phyloP scores from a whole-genome alignment of 2,329 filamentous ascomycete genomes.

The Penicillium palitans region DNA sequence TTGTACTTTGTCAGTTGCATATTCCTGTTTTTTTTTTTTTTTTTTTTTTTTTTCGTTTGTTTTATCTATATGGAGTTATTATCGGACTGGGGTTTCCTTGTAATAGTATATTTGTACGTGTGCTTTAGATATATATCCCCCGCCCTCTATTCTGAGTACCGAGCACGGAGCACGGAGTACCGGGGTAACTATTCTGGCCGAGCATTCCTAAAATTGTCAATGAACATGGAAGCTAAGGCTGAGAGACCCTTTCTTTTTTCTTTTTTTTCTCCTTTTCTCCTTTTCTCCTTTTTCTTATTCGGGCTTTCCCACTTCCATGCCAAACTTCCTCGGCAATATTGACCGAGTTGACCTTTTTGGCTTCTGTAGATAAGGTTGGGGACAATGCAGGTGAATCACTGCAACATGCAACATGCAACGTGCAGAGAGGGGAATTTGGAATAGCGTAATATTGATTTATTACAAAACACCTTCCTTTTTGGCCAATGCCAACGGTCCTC shows the following conservation, averaged over 20 bases:
- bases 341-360: background rate
- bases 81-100: background rate
- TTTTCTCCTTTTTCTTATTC: background rate
- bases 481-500: background rate
- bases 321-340: background rate
- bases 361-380: slow-evolving; percentile 6
- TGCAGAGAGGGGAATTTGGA: background rate
- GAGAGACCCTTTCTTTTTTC: background rate
- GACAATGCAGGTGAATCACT: slow-evolving; percentile 5
- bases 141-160: background rate
- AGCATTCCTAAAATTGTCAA: background rate
- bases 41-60: background rate
- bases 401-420: background rate
- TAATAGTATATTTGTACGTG: background rate
- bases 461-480: slow-evolving; percentile 1
- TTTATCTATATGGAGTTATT: background rate
- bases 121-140: background rate
- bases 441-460: background rate
- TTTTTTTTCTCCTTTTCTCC: background rate
- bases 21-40: background rate
- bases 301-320: background rate
- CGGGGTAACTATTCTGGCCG: background rate
- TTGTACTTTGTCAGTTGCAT: background rate
- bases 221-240: background rate
- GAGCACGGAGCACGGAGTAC: background rate